Evolutionary conservation across 164 flowering plant genomes (phyloP).

Genomic region (Piper betle): DNA sequence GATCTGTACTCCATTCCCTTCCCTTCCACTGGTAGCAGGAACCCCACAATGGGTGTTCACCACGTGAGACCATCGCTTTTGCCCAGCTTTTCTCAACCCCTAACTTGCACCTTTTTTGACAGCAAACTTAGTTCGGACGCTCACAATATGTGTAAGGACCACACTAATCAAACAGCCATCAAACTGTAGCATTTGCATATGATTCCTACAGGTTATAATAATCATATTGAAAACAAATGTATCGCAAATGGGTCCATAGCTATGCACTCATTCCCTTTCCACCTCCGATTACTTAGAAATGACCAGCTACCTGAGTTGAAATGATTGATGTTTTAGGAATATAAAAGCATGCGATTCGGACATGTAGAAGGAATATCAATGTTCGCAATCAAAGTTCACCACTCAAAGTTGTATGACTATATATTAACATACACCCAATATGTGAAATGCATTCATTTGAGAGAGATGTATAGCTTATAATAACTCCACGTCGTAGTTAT

Average conservation of each 20-base stretch:
- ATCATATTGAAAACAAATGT: too few species aligned
- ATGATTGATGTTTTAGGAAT: too few species aligned
- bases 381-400: too few species aligned
- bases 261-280: background rate
- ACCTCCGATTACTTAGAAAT: background rate
- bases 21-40: background rate
- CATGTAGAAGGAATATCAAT: too few species aligned
- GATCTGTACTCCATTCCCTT: background rate
- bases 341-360: too few species aligned
- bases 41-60: background rate
- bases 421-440: too few species aligned
- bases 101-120: background rate
- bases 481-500: too few species aligned
- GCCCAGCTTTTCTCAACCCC: background rate
- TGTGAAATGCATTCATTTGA: too few species aligned
- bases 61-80: background rate
- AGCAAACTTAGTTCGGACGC: background rate
- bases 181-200: background rate
- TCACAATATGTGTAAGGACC: background rate
- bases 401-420: too few species aligned
- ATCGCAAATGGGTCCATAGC: background rate
- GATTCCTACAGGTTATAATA: too few species aligned
- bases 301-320: background rate
- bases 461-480: too few species aligned
- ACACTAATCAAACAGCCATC: background rate